phyloP scores from a whole-genome alignment of 139 green algal species.

The Volvox reticuliferus region DNA sequence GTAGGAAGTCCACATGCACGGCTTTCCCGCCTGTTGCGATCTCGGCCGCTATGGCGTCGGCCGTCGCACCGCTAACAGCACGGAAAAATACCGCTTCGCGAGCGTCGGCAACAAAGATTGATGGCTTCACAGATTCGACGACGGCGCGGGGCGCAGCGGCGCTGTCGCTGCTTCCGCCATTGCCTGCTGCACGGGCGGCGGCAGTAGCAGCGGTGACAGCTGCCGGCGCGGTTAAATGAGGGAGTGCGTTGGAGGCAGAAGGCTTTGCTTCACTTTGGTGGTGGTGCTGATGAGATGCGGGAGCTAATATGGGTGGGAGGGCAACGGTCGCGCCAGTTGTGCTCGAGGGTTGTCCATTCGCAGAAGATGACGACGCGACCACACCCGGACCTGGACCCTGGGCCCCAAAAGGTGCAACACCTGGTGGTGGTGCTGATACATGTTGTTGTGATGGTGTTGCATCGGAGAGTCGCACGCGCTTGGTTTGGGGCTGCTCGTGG shows the following conservation, averaged over 20 bases:
- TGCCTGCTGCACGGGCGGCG: not conserved
- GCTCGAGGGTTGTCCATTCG: not conserved
- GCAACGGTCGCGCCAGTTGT: not conserved
- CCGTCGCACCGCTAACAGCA: not conserved
- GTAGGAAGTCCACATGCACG: conserved; percentile 54
- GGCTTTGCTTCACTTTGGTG: not conserved
- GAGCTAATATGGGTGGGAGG: not conserved
- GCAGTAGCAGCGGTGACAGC: not conserved
- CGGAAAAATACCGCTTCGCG: conserved; percentile 29
- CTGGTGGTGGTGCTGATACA: not conserved
- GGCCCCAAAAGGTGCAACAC: not conserved
- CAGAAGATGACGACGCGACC: not conserved
- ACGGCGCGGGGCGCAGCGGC: no score
- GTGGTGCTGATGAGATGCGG: not conserved
- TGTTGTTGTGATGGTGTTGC: not conserved
- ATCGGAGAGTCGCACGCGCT: not conserved
- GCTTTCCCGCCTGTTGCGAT: conserved; percentile 44
- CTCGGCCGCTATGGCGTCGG: conserved; percentile 42
- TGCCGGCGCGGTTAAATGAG: not conserved
- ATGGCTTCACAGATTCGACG: not conserved
- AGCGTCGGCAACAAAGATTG: conserved; percentile 13
- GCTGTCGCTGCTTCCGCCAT: no score
- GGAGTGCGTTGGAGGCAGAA: not conserved
- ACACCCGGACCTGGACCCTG: not conserved
- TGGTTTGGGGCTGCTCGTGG: not conserved